Evolutionary conservation across 2,329 filamentous ascomycete species (phyloP).

Genomic region (Didymella arachidicola): DNA sequence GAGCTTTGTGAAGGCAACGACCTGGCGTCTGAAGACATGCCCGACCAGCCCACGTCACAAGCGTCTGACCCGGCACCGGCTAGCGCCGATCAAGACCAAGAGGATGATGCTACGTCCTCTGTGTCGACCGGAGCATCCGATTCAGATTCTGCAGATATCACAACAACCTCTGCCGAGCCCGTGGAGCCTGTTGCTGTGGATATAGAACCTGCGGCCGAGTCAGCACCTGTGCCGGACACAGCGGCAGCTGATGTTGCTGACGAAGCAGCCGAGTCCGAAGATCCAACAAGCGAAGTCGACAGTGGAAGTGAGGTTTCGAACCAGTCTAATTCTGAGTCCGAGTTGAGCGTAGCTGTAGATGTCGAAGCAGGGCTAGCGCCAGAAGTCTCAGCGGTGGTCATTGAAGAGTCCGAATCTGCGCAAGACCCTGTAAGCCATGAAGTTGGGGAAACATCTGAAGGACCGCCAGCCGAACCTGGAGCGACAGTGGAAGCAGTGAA

Average conservation of each 20-base stretch:
- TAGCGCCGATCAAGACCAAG: background rate
- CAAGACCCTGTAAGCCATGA: background rate
- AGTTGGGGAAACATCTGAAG: background rate
- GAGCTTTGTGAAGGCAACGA: background rate
- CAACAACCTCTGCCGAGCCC: background rate
- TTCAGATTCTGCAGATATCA: background rate
- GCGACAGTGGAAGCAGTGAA: background rate
- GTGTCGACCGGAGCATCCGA: background rate
- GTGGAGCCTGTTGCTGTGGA: constrained; percentile 13
- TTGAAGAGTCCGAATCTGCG: background rate
- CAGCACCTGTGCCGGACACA: background rate
- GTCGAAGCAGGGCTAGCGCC: background rate
- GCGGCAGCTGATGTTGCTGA: background rate
- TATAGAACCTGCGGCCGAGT: background rate
- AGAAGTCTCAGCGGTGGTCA: background rate
- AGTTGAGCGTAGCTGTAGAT: background rate
- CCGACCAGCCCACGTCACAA: background rate
- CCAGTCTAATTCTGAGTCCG: background rate
- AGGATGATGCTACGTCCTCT: background rate
- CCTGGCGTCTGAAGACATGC: background rate
- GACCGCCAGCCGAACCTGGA: background rate
- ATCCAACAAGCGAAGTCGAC: background rate
- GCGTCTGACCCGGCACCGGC: background rate
- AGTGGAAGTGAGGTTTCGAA: background rate
- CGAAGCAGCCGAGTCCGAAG: background rate